These are phyloP conservation scores for Castanea crenata DNA, from an alignment of 306 rosid species.

Conservation along the genomic window DNA sequence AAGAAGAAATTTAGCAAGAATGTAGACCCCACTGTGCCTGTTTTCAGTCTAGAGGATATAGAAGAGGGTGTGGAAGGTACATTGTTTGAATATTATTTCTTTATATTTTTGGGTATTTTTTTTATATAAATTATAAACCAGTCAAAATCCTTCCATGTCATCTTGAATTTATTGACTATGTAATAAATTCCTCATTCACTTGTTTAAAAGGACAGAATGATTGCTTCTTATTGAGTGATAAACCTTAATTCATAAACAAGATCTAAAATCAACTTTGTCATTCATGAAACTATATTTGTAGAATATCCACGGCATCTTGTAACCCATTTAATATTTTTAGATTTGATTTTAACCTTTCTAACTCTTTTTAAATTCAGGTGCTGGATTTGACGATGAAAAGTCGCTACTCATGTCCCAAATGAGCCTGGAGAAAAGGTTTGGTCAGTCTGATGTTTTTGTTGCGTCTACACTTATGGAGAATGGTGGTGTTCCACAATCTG, in stretches of 20 bases:
- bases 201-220: not conserved
- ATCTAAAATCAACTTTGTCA: not conserved
- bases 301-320: not conserved
- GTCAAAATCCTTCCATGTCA: not conserved
- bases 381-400: slow-evolving; percentile 95
- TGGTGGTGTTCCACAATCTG: slow-evolving; percentile 98
- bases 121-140: not conserved
- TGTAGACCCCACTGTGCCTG: slow-evolving; percentile 78
- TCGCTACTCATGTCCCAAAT: slow-evolving; percentile 78
- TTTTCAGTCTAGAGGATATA: slow-evolving; percentile 83
- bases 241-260: slow-evolving; percentile 1
- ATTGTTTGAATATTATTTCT: not conserved
- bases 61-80: slow-evolving; percentile 96
- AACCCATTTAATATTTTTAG: slow-evolving; percentile 5
- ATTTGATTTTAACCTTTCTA: not conserved
- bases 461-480: slow-evolving; percentile 98
- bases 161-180: not conserved
- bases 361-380: slow-evolving; percentile 40
- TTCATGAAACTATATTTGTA: slow-evolving; percentile 7
- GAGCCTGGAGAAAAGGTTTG: slow-evolving; percentile 96
- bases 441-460: slow-evolving; percentile 89
- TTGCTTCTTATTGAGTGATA: slow-evolving; percentile 3
- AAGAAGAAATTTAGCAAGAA: slow-evolving; percentile 77
- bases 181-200: not conserved
- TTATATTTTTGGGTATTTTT: not conserved